phyloP scores from a whole-genome alignment of 176 grass and related monocot species.

The Carex scoparia region DNA sequence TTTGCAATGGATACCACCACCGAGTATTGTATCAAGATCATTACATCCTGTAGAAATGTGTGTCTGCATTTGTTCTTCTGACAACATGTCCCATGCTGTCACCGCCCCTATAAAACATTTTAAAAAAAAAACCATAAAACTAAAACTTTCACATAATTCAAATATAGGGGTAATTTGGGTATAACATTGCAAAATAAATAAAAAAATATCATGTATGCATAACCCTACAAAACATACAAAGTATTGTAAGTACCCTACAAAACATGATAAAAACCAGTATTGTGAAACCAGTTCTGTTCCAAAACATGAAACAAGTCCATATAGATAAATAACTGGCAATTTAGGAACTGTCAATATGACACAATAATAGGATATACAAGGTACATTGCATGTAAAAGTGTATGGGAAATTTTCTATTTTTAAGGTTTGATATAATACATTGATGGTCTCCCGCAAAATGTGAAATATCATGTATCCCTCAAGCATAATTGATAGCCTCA shows the following conservation, averaged over 20 bases:
- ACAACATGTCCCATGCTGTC: constrained; percentile 97
- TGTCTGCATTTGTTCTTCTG: constrained; percentile 78
- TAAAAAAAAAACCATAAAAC: neutral
- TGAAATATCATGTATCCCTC: neutral
- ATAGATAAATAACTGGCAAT: neutral
- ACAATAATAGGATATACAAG: neutral
- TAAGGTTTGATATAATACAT: neutral
- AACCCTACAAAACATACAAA: neutral
- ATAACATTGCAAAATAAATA: too few relatives aligned
- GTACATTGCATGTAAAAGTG: neutral
- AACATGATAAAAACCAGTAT: neutral
- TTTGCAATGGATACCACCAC: constrained; percentile 93
- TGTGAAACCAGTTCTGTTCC: neutral
- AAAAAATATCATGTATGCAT: neutral
- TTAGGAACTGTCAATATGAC: neutral
- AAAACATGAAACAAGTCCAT: neutral
- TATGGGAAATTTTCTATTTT: neutral
- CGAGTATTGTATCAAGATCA: constrained; percentile 70
- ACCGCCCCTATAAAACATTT: constrained; percentile 51
- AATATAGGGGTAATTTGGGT: neutral
- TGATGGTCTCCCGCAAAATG: neutral
- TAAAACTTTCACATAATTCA: neutral
- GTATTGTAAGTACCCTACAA: too few relatives aligned
- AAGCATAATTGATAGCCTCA: neutral
- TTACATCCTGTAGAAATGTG: constrained; percentile 78